Evolutionary conservation across 306 rosid genomes (phyloP).

Genomic region (Begonia loranthoides): DNA sequence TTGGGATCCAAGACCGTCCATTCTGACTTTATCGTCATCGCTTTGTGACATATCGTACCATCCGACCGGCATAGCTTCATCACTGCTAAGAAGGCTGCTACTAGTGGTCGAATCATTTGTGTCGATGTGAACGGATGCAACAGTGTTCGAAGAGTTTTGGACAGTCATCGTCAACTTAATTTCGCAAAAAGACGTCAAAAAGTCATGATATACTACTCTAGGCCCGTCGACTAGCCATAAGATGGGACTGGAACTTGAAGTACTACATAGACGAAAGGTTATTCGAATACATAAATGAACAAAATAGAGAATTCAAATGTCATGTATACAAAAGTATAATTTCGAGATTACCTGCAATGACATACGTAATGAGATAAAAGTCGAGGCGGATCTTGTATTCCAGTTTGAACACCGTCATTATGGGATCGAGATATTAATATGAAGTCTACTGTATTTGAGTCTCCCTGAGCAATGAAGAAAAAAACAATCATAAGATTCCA

Average conservation of each 20-base stretch:
- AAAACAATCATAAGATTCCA: constrained; percentile 6
- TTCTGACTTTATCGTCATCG: constrained; percentile 44
- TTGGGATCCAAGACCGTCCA: constrained; percentile 32
- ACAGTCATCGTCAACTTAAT: constrained; percentile 59
- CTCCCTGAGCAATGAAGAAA: constrained; percentile 35
- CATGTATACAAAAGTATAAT: neutral
- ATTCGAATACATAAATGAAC: neutral
- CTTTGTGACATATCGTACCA: constrained; percentile 62
- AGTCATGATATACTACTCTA: constrained; percentile 54
- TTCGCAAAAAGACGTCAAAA: constrained; percentile 58
- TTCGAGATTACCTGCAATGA: constrained; percentile 63
- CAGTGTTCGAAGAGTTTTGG: constrained; percentile 45
- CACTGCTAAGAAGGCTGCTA: neutral
- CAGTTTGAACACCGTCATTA: constrained; percentile 27
- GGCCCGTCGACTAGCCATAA: constrained; percentile 86
- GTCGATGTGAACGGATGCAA: constrained; percentile 42
- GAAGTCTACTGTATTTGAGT: constrained; percentile 57
- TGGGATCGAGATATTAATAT: constrained; percentile 56
- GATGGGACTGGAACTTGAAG: constrained; percentile 62
- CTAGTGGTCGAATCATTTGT: constrained; percentile 31
- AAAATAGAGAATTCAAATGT: constrained; percentile 1
- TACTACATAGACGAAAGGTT: constrained; percentile 25
- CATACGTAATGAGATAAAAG: constrained; percentile 74
- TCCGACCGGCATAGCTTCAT: constrained; percentile 22
- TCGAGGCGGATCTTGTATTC: constrained; percentile 29